Evolutionary conservation across 2,329 filamentous ascomycete genomes (phyloP).

Genomic region (Lasiodiplodia gonubiensis): DNA sequence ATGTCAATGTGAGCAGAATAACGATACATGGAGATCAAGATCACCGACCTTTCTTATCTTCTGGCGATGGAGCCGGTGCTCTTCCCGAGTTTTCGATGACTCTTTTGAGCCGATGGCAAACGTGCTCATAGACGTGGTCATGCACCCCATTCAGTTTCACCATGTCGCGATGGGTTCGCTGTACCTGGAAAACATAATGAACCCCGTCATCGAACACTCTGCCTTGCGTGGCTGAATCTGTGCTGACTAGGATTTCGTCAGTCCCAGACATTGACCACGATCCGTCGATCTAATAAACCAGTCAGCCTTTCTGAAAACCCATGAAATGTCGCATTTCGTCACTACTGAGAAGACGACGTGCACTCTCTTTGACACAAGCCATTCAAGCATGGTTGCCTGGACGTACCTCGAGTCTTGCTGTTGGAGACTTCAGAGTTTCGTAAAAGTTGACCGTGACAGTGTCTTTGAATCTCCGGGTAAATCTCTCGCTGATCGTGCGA

Average conservation of each 20-base stretch:
- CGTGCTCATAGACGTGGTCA: not conserved
- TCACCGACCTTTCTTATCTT: not conserved
- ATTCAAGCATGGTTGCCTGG: not conserved
- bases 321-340: too few species aligned
- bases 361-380: too few species aligned
- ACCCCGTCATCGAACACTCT: too few species aligned
- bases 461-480: not conserved
- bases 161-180: not conserved
- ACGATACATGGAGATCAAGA: not conserved
- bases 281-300: not conserved
- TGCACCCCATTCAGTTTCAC: not conserved
- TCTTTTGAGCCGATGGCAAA: not conserved
- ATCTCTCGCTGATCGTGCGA: not conserved
- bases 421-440: not conserved
- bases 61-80: too few species aligned
- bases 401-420: not conserved
- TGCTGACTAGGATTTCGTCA: not conserved
- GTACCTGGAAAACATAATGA: not conserved
- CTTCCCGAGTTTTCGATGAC: not conserved
- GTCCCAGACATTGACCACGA: not conserved
- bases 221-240: not conserved
- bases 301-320: not conserved
- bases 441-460: not conserved
- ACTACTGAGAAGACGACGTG: too few species aligned
- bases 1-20: not conserved